These are phyloP conservation scores for Plasmodium yoelii DNA, from an alignment of 169 alveolate genomes.

Conservation along the genomic window DNA sequence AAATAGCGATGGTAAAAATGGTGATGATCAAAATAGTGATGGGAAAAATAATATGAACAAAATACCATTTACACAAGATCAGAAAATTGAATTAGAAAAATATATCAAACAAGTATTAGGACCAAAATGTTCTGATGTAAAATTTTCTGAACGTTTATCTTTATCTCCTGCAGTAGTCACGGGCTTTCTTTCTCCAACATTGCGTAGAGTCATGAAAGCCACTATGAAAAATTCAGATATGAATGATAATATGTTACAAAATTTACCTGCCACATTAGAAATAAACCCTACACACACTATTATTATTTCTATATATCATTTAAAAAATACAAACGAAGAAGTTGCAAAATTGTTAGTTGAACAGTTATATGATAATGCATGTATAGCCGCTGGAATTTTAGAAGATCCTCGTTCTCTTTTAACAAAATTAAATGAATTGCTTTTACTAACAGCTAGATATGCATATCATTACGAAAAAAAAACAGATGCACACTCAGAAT, in stretches of 20 bases:
- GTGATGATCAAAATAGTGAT: too few relatives aligned
- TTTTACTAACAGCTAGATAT: conserved; percentile 84
- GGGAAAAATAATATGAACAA: too few relatives aligned
- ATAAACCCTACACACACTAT: conserved; percentile 87
- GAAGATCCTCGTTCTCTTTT: conserved; percentile 93
- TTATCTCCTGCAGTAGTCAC: conserved; percentile 92
- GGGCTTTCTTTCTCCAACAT: conserved; percentile 89
- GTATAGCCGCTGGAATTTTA: conserved; percentile 93
- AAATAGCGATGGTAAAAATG: too few relatives aligned
- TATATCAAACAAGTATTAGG: conserved; percentile 81
- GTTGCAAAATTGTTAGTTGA: conserved; percentile 86
- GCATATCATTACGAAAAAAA: conserved; percentile 81
- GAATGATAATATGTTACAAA: conserved; percentile 80
- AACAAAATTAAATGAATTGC: conserved; percentile 87
- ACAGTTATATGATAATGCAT: conserved; percentile 92
- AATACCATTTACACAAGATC: conserved; percentile 75
- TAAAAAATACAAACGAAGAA: conserved; percentile 81
- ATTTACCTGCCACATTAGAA: conserved; percentile 89
- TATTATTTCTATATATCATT: conserved; percentile 80
- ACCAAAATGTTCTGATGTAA: conserved; percentile 86
- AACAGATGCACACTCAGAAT: not conserved
- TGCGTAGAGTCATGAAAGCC: conserved; percentile 88
- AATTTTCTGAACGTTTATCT: conserved; percentile 91
- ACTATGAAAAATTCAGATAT: conserved; percentile 85
- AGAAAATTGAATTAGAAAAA: conserved; percentile 40